A percentile compares a stretch with the other conserved stretches of the same genome.
These are phyloP conservation scores for Tylopilus balloui DNA, from an alignment of 768 basidiomycete species.

Conservation along the genomic window DNA sequence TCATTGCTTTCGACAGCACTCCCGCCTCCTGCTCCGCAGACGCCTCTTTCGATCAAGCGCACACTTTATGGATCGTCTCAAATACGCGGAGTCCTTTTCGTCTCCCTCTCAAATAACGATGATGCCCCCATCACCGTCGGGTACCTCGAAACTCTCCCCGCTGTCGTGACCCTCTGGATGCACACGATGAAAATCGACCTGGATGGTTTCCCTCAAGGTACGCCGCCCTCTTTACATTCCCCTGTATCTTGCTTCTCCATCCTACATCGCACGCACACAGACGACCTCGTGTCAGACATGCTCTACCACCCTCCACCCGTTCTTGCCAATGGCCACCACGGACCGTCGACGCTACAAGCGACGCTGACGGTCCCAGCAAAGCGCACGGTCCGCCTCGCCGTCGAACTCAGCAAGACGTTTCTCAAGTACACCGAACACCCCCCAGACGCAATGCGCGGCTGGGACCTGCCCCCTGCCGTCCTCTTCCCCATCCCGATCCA, in stretches of 20 bases:
- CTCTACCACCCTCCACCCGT: slow-evolving; percentile 47
- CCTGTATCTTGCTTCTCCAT: neutral
- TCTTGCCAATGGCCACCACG: slow-evolving; percentile 15
- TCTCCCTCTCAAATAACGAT: slow-evolving; percentile 58
- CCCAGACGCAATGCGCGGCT: slow-evolving; percentile 92
- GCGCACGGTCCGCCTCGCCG: slow-evolving; percentile 56
- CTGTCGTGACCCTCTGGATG: slow-evolving; percentile 84
- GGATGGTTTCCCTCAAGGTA: slow-evolving; percentile 45
- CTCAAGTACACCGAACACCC: slow-evolving; percentile 94
- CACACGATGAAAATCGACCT: slow-evolving; percentile 63
- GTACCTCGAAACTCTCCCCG: slow-evolving; percentile 94
- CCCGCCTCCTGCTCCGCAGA: slow-evolving; percentile 36
- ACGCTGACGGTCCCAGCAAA: slow-evolving; percentile 65
- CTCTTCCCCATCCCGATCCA: slow-evolving; percentile 38
- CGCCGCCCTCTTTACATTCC: slow-evolving; percentile 11
- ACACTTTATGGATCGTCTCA: slow-evolving; percentile 72
- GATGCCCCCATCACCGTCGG: slow-evolving; percentile 40
- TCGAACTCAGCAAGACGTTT: slow-evolving; percentile 80
- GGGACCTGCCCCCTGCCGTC: slow-evolving; percentile 89
- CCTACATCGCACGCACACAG: slow-evolving; percentile 31
- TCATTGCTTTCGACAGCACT: slow-evolving; percentile 30
- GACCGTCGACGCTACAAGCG: slow-evolving; percentile 69
- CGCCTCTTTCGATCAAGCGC: slow-evolving; percentile 58
- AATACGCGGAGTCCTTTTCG: slow-evolving; percentile 65
- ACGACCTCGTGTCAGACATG: slow-evolving; percentile 59